Percentiles rank a stretch among this genome's conserved stretches.
phyloP scores from a whole-genome alignment of 352 stramenopile genomes.

The Phytophthora colocasiae region DNA sequence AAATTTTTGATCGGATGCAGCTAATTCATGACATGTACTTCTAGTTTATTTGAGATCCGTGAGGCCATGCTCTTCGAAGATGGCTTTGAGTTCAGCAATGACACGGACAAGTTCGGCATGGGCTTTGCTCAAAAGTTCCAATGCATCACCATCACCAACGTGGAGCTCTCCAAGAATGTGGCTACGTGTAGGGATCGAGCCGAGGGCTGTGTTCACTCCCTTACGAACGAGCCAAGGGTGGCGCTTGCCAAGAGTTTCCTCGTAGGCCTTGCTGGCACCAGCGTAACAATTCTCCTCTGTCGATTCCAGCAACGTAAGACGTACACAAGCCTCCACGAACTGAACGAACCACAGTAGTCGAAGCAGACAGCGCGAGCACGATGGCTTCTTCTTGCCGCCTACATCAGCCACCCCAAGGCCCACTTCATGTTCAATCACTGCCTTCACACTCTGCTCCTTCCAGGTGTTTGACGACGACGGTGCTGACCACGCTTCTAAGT shows the following conservation, averaged over 20 bases:
- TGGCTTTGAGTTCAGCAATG: conserved; percentile 53
- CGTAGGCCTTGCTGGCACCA: conserved; percentile 79
- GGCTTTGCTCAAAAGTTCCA: conserved; percentile 46
- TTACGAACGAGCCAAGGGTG: conserved; percentile 89
- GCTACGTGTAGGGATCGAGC: conserved; percentile 65
- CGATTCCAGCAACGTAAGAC: conserved; percentile 73
- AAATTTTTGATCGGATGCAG: conserved; percentile 12
- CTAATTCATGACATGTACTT: conserved; percentile 34
- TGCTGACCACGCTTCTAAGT: conserved; percentile 57
- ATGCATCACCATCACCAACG: conserved; percentile 46
- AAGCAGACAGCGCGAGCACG: conserved; percentile 72
- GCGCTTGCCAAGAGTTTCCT: conserved; percentile 81
- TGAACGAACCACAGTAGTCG: conserved; percentile 86
- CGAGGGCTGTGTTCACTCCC: conserved; percentile 77
- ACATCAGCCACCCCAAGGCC: conserved; percentile 59
- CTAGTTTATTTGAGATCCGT: conserved; percentile 76
- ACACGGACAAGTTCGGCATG: conserved; percentile 60
- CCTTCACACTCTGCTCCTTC: conserved; percentile 62
- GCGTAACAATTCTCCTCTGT: conserved; percentile 69
- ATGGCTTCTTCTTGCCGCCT: conserved; percentile 87
- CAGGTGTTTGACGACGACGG: conserved; percentile 41
- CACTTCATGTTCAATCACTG: conserved; percentile 72
- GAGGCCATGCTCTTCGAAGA: conserved; percentile 73
- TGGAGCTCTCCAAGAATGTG: conserved; percentile 64
- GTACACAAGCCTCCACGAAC: conserved; percentile 81